phyloP scores from a whole-genome alignment of 768 basidiomycete species.

The Lactifluus rugatus region DNA sequence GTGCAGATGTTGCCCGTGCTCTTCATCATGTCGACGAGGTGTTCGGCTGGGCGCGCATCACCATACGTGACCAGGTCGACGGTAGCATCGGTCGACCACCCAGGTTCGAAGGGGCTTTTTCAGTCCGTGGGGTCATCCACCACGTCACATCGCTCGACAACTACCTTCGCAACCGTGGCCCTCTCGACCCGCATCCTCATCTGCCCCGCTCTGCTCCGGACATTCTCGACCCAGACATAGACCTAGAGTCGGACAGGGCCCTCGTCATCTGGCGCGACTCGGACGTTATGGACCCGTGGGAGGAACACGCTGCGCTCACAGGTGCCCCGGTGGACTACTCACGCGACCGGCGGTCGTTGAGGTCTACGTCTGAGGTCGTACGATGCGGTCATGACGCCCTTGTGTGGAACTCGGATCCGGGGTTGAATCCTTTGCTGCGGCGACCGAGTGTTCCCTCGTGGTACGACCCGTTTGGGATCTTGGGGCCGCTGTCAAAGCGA shows the following conservation, averaged over 20 bases:
- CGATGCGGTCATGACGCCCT: constrained; percentile 66
- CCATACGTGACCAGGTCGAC: constrained; percentile 56
- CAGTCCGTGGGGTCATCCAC: constrained; percentile 53
- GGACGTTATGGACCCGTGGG: constrained; percentile 49
- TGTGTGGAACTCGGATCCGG: constrained; percentile 52
- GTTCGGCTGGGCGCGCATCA: constrained; percentile 72
- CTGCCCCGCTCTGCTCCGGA: background rate
- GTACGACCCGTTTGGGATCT: constrained; percentile 32
- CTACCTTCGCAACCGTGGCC: constrained; percentile 53
- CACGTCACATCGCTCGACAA: constrained; percentile 64
- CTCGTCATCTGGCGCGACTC: constrained; percentile 71
- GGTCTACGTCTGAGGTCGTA: constrained; percentile 21
- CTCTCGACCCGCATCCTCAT: constrained; percentile 37
- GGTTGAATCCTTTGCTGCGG: constrained; percentile 42
- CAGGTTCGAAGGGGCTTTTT: constrained; percentile 69
- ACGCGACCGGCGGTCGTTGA: background rate
- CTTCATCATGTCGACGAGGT: constrained; percentile 35
- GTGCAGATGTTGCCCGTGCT: constrained; percentile 53
- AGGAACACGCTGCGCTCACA: constrained; percentile 33
- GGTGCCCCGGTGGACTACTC: constrained; percentile 17
- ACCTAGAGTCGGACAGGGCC: constrained; percentile 34
- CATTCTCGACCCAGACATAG: constrained; percentile 17
- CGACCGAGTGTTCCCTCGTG: constrained; percentile 29
- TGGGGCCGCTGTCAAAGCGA: constrained; percentile 35
- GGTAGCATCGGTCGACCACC: constrained; percentile 38